Base-by-base conservation (phyloP, 2,329 filamentous ascomycete genomes). In the Neonectria sp. region DNA sequence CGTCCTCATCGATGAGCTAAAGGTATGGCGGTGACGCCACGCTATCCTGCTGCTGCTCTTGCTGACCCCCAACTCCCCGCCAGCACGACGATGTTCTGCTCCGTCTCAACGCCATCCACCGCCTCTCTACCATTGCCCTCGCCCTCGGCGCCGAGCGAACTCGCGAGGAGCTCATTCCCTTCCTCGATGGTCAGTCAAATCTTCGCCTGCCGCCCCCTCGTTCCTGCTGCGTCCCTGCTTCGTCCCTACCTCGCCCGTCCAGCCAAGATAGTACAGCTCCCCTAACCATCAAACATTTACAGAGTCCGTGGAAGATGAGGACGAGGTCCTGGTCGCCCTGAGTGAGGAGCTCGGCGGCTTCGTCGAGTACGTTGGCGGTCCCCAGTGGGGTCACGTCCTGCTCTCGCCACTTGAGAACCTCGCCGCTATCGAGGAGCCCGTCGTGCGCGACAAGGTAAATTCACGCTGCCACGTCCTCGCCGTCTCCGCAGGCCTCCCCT, bases 251-350 rank as follows among this genome's bases (percentile, higher is more conserved):
- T 33, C 51, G 31, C 69, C 70, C 40, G 51, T 58, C 59, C 65
- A 59, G 43, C 53, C 66, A 56, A 65, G 59, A 58, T 60, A 56
- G 46, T 25, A 33, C 52, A 65, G 52, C 27, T 59, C 27, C 49
- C 65, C 69, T 76, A 76, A 73, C 69, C 52, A 59, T 65, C 56
- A 46, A 52, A 25, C 49, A 40, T 52, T 55, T 72, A 69, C 82
- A 99, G 96, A 99, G 84, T 98, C 96, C 59, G 95, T 99, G 77
- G 96, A 99, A 85, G 96, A 99, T 79, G 96, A 99, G 83, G 96
- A 99, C 77, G 96, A 99, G 83, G 97, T 99, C 69, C 90, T 99
- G 75, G 97, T 97, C 71, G 96, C 96, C 73, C 86, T 99, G 76
- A 98, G 95, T 82, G 96, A 98, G 80, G 96, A 99, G 86, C 90